A percentile compares a stretch with the other conserved stretches of the same genome.
Conservation (phyloP, 257 asterid species). For the Cruciata laevipes region DNA sequence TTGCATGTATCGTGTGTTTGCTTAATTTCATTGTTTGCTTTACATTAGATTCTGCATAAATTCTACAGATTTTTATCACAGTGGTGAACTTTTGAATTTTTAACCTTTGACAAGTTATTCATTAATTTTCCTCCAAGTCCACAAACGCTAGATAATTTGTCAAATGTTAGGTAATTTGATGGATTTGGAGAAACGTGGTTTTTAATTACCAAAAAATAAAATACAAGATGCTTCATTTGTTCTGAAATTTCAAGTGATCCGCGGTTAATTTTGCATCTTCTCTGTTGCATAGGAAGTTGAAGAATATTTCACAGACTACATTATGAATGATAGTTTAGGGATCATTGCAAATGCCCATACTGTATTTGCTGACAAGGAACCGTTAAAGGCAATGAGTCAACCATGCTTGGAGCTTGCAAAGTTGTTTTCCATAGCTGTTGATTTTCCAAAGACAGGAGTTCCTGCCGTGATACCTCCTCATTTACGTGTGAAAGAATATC, state of each 20-base stretch:
- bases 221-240: background rate
- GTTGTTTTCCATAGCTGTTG: constrained; percentile 73
- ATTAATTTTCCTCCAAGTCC: background rate
- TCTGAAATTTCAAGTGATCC: background rate
- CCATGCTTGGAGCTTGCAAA: constrained; percentile 56
- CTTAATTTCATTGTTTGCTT: background rate
- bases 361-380: constrained; percentile 64
- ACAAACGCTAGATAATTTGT: too few relatives aligned
- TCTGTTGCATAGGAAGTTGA: constrained; percentile 53
- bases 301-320: constrained; percentile 80
- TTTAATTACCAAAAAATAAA: background rate
- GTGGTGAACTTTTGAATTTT: background rate
- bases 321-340: constrained; percentile 76
- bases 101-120: background rate
- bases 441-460: constrained; percentile 81
- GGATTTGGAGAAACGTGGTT: too few relatives aligned
- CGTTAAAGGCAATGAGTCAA: constrained; percentile 39
- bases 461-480: constrained; percentile 77
- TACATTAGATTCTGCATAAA: background rate
- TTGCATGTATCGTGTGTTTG: background rate
- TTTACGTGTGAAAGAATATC: constrained; percentile 67
- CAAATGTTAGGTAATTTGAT: too few relatives aligned
- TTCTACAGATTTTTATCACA: background rate
- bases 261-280: background rate
- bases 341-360: constrained; percentile 73